Base-by-base conservation (phyloP, 2,329 filamentous ascomycete genomes). In the Fusarium sp. region DNA sequence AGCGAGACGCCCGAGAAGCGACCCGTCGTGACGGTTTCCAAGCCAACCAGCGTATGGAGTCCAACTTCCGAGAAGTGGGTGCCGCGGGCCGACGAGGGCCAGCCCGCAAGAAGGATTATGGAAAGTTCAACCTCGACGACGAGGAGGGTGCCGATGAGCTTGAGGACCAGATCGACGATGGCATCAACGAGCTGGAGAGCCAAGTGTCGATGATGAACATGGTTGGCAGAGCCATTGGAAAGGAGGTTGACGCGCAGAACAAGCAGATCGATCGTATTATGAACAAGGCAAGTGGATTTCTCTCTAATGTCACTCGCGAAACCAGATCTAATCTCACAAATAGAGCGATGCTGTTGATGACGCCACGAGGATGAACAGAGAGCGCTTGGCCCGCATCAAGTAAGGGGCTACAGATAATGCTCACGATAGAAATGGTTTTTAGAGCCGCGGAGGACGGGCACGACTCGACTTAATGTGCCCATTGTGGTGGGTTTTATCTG, bases 291-390 rank as follows among this genome's bases (percentile, higher is more conserved):
- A 80, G 86, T 66, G 13, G 59, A 43, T 27, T 20, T 59, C 57
- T 37, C 33, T 31, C 54, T 33, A 14, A 7, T 22, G 5, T 27
- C 59, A 24, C 11, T 35, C 18, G 35, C 31, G 31, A 41, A 33
- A 31, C 35, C 29, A 24, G 63, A 52, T 48, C 82, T 86, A 80
- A 85, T 69, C 35, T 27, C 52, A 39, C 13, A 54, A 63, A 64
- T 82, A 94, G 94, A 96, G 92, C 84, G 95, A 97, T 81, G 89
- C 88, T 77, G 94, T 97, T 76, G 93, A 95, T 82, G 93, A 96
- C 76, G 90, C 93, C 80, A 94, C 96, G 78, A 91, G 91, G 68
- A 91, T 94, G 89, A 95, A 95, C 86, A 88, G 93, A 74, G 91
- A 92, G 78, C 89, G 91, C 76, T 82, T 95, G 82, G 91, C 93